A percentile compares a stretch with the other conserved stretches of the same genome.
These are phyloP conservation scores for Saccharomycopsis malanga DNA, from an alignment of 805 yeast species.

Conservation along the genomic window DNA sequence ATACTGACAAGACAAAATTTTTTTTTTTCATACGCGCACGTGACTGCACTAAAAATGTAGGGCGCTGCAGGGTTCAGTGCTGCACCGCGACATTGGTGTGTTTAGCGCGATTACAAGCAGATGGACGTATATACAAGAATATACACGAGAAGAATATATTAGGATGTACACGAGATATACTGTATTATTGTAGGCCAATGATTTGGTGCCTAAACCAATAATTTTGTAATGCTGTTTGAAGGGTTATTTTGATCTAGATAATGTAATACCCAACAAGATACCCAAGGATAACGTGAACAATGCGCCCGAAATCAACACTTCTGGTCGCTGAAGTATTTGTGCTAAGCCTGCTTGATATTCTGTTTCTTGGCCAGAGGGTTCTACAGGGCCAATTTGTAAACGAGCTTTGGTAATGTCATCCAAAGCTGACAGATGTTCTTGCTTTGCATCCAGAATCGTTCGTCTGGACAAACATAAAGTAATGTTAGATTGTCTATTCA, in stretches of 20 bases:
- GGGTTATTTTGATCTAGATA: conserved; percentile 8
- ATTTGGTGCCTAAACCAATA: too few relatives aligned
- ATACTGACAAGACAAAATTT: too few relatives aligned
- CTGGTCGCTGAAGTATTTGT: conserved; percentile 14
- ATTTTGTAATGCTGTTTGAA: too few relatives aligned
- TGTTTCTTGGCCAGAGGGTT: background rate
- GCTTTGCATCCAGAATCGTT: background rate
- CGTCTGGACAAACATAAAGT: conserved; percentile 4
- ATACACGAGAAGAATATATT: too few relatives aligned
- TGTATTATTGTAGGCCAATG: too few relatives aligned
- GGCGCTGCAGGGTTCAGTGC: too few relatives aligned
- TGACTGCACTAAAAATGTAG: too few relatives aligned
- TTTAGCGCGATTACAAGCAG: too few relatives aligned
- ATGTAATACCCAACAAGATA: conserved; percentile 14
- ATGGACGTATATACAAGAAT: too few relatives aligned
- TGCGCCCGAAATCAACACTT: conserved; percentile 18
- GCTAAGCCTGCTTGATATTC: background rate
- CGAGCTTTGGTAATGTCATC: background rate
- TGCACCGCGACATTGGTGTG: too few relatives aligned
- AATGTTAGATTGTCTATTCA: background rate
- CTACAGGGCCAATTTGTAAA: background rate
- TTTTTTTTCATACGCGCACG: too few relatives aligned
- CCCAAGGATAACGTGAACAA: conserved; percentile 20
- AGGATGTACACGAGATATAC: too few relatives aligned
- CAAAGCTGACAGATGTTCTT: background rate